A percentile compares a stretch with the other conserved stretches of the same genome.
Conservation (phyloP, 768 basidiomycete species). For the Macrolepiota albuminosa region DNA sequence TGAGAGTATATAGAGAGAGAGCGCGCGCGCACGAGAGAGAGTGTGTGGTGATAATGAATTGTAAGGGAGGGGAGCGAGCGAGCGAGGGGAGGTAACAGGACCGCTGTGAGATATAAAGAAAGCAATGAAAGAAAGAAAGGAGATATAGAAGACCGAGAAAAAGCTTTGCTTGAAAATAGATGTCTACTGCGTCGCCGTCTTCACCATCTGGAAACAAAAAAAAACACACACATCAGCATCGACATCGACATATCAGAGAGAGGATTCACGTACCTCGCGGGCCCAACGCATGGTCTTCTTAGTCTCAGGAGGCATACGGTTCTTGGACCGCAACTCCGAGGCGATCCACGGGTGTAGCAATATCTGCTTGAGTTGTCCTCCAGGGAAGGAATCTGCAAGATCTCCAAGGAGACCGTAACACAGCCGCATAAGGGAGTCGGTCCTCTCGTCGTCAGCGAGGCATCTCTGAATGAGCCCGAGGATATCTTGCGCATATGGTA, state of each 20-base stretch:
- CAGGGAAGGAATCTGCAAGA: constrained; percentile 82
- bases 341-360: constrained; percentile 80
- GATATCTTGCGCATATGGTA: constrained; percentile 68
- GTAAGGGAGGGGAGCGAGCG: not conserved
- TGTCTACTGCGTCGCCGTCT: constrained; percentile 69
- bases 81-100: constrained; percentile 8
- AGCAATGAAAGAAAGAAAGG: constrained; percentile 13
- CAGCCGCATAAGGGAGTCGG: constrained; percentile 70
- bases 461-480: constrained; percentile 80
- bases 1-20: constrained; percentile 9
- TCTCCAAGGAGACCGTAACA: constrained; percentile 89
- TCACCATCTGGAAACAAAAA: constrained; percentile 56
- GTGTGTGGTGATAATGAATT: not conserved
- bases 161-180: constrained; percentile 12
- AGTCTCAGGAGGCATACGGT: constrained; percentile 69
- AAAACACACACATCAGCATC: not conserved
- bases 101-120: constrained; percentile 1
- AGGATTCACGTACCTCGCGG: constrained; percentile 60
- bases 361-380: constrained; percentile 74
- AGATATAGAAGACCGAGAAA: constrained; percentile 14
- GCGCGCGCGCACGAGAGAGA: not conserved
- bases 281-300: constrained; percentile 94
- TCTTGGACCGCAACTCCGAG: constrained; percentile 65
- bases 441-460: constrained; percentile 75
- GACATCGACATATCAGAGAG: not conserved